Base-by-base conservation (phyloP, 73 alveolate species). In the Paramecium sonneborni region DNA sequence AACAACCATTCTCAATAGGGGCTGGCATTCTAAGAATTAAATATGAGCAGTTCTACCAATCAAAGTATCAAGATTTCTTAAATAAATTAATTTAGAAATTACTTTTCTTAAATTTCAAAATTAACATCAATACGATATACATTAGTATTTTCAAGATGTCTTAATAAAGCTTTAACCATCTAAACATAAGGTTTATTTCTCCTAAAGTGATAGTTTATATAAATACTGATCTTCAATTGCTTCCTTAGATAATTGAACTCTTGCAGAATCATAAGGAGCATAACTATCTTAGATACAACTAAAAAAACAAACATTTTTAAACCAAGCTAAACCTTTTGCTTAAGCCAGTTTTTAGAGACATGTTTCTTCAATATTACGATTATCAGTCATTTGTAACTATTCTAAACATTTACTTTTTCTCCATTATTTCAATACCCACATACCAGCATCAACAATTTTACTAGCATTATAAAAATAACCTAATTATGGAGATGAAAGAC, bases 11-110 rank as follows among this genome's bases (percentile, higher is more conserved):
- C 96, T 98, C 98, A 98, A 94, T 79, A 98, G 95, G 57, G 96
- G 96, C 34, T 97, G 92, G 72, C 97, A 94, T 93, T 98, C 99
- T 72, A 98, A 93, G 85, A 98, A 97, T 93, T 97, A 97, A 32
- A 98, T 97, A 93, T 98, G 99, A 18, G 99, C 99, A 5, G 99
- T 96, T 90, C 99, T 96, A 23, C 99, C 99, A 12, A 98, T 98
- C 85, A 98, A 96, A 38, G 99, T 95, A 92, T 98, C 99, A n/a
- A 98, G 88, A 86, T 95, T 97, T 93, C 97, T 85, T 21, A 46
- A 28, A 23, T 24, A 69, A 52, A 52, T 52, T 0, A n/a, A 21
- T 38, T 28, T n/a, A 24, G 21, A 3, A 41, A 7, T 39, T 92
- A 72, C 93, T 93, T 97, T 95, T 97, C 98, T 91, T 96, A 95